Evolutionary conservation across 2,329 filamentous ascomycete genomes (phyloP).

Genomic region (Calonectria pseudoturangicola): DNA sequence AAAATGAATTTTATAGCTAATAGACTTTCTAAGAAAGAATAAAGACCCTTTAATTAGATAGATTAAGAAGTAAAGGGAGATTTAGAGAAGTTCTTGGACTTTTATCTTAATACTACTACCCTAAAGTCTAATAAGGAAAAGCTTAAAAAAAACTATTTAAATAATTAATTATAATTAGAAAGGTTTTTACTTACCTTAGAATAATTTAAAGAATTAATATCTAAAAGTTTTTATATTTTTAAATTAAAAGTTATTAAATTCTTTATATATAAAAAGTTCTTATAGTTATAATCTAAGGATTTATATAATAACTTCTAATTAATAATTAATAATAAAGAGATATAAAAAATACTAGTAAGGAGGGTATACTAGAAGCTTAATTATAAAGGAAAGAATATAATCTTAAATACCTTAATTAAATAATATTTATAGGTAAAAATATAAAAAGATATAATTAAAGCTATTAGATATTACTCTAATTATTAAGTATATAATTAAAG

Average conservation of each 20-base stretch:
- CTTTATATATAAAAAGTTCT: neutral
- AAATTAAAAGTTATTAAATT: neutral
- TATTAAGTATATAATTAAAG: neutral
- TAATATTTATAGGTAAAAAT: neutral
- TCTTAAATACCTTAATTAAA: neutral
- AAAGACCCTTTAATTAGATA: neutral
- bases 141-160: neutral
- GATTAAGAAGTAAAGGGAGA: constrained; percentile 13
- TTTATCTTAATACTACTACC: neutral
- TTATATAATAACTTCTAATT: neutral
- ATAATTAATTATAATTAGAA: neutral
- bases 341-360: neutral
- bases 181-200: neutral
- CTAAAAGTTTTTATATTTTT: neutral
- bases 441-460: neutral
- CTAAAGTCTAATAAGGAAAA: neutral
- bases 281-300: neutral
- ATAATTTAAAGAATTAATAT: neutral
- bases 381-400: neutral
- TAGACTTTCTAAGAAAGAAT: neutral
- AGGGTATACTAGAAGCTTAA: too few relatives aligned
- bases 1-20: neutral
- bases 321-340: neutral
- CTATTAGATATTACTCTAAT: neutral
- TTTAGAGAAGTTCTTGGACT: neutral